Conservation (phyloP, 345 rosid genomes). For the Anastatica hierochuntica region DNA sequence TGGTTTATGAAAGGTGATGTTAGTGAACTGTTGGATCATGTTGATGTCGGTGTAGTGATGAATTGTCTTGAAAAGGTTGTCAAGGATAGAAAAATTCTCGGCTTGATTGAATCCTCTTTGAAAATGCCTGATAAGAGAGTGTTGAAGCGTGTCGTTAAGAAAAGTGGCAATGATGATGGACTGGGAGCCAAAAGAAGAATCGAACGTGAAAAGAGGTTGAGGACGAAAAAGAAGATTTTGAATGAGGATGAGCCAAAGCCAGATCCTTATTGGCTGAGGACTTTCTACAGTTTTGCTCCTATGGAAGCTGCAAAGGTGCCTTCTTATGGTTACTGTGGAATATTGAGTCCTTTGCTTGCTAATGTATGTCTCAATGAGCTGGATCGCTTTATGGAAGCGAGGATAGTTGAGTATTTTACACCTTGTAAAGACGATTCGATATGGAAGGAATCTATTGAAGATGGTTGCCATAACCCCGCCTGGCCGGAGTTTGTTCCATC, state of each 20-base stretch:
- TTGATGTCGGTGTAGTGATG: constrained; percentile 47
- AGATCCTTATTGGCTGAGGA: constrained; percentile 91
- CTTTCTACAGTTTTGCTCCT: constrained; percentile 76
- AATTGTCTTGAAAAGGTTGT: constrained; percentile 49
- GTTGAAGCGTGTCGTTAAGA: constrained; percentile 16
- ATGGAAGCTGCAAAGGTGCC: constrained; percentile 86
- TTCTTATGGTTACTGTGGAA: constrained; percentile 75
- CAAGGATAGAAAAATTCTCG: constrained; percentile 59
- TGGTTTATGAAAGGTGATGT: constrained; percentile 87
- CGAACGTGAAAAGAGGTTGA: constrained; percentile 35
- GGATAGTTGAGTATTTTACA: constrained; percentile 53
- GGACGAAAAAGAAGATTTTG: constrained; percentile 68
- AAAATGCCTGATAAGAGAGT: constrained; percentile 22
- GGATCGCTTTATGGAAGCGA: constrained; percentile 70
- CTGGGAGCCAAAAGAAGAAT: constrained; percentile 32
- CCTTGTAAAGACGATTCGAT: constrained; percentile 75
- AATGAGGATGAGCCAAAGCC: constrained; percentile 83
- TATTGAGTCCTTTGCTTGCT: constrained; percentile 84
- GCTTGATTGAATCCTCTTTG: constrained; percentile 50
- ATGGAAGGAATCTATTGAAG: constrained; percentile 79
- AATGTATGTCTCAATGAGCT: constrained; percentile 79
- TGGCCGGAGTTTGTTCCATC: constrained; percentile 99
- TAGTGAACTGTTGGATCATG: constrained; percentile 42
- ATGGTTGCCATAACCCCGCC: constrained; percentile 88
- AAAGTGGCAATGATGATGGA: constrained; percentile 19